Evolutionary conservation across 2,329 filamentous ascomycete genomes (phyloP), one percentile per base, ranked within the genome.

Genomic region (Falciphora oryzae): DNA sequence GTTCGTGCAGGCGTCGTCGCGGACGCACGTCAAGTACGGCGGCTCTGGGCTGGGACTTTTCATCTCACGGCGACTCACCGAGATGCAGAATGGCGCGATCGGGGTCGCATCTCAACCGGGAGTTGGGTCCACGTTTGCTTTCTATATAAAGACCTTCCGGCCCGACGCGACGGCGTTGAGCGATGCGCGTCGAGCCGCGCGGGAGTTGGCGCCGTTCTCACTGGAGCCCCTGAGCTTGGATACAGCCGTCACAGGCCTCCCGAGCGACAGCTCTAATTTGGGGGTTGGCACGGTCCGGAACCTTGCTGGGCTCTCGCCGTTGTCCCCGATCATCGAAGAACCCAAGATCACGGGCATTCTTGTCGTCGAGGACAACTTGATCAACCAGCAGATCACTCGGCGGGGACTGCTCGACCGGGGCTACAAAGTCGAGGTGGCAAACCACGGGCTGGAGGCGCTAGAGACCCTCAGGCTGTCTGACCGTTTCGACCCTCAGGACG

Each of bases 41-140:
- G 91, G 91, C 0, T 91, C 88, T 0, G 91, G 91, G 0, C 81
- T 95, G 1, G 91, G 91, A 0, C 79, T 94, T 0, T 94, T 93
- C 74, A 93, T 94, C 68, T 91, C 88, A 53, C 83, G 90, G 29
- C 85, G 91, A 64, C 80, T 95, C n/a, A 91, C 90, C 0, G 91
- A 94, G 72, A 78, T 94, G 14, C 90, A 93, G 73, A 90, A 90
- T 27, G 91, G 91, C 4, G 87, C 91, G 66, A 93, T 95, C 60
- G 91, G 90, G 2, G 88, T 94, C 7, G 80, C 84, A 1, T 89
- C 87, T n/a, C 79, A 85, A 67, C 80, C 85, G 2, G 89, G 88
- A 1, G 82, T 85, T n/a, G 90, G 90, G 1, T 90, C 87, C 67
- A 91, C 86, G 0, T 93, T 93, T 74, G 87, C 86, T 0, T 92